These are phyloP conservation scores for Mycena vitilis DNA, from an alignment of 768 basidiomycete genomes.

Conservation along the genomic window DNA sequence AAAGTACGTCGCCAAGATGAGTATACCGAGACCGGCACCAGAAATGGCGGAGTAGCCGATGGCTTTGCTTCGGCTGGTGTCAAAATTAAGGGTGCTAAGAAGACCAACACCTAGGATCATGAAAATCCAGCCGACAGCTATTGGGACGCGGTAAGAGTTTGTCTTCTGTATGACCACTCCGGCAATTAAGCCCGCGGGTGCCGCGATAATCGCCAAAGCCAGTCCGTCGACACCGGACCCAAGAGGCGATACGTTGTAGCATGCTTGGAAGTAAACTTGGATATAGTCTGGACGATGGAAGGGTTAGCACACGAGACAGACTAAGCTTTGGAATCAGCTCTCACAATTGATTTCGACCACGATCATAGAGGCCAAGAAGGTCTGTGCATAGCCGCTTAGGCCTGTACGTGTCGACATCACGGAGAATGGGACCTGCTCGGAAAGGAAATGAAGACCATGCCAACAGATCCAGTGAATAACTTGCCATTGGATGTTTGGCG, in stretches of 20 bases:
- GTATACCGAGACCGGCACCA: slow-evolving; percentile 40
- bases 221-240: slow-evolving; percentile 41
- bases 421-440: neutral
- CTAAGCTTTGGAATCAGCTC: neutral
- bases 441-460: slow-evolving; percentile 8
- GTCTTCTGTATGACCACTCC: slow-evolving; percentile 1
- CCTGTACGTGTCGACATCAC: neutral
- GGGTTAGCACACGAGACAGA: neutral
- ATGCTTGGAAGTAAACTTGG: slow-evolving; percentile 57
- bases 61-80: neutral
- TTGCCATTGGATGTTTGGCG: slow-evolving; percentile 42
- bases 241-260: slow-evolving; percentile 46
- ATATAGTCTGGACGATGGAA: slow-evolving; percentile 45
- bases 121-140: slow-evolving; percentile 9
- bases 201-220: neutral
- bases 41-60: slow-evolving; percentile 40
- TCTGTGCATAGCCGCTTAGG: neutral
- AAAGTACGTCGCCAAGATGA: slow-evolving; percentile 47
- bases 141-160: slow-evolving; percentile 4
- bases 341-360: neutral
- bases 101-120: slow-evolving; percentile 15
- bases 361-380: neutral
- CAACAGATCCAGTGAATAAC: neutral
- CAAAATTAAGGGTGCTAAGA: slow-evolving; percentile 9
- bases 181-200: neutral